Evolutionary conservation across 1,139 yeast genomes (phyloP).

Genomic region (Arxiozyma bovina): DNA sequence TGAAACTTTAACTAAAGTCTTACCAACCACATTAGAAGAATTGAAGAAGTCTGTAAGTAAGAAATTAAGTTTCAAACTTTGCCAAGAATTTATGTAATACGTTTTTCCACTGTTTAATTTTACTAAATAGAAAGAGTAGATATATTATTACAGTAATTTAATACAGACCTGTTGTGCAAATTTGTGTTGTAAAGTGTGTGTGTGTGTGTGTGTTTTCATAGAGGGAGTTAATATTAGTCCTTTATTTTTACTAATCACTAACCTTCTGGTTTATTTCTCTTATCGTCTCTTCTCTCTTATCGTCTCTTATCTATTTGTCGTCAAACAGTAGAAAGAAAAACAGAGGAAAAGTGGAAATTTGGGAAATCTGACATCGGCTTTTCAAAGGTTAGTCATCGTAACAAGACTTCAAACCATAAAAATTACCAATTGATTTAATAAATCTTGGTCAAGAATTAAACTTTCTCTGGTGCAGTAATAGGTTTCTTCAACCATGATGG

Average conservation of each 20-base stretch:
- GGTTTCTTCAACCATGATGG: background rate
- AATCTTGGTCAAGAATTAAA: background rate
- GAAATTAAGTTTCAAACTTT: constrained; percentile 22
- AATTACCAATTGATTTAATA: too few relatives aligned
- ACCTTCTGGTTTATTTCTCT: background rate
- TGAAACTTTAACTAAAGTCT: background rate
- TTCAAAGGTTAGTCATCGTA: background rate
- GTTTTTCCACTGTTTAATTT: background rate
- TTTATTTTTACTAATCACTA: too few relatives aligned
- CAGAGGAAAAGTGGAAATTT: background rate
- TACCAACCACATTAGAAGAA: constrained; percentile 16
- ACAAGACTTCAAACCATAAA: background rate
- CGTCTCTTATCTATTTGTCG: background rate
- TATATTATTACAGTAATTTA: background rate
- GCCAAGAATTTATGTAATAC: constrained; percentile 26
- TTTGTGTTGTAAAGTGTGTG: background rate
- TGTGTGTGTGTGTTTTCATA: background rate
- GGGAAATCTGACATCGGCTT: background rate
- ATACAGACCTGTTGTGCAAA: background rate
- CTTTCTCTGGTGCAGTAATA: background rate
- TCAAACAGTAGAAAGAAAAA: background rate
- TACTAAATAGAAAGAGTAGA: background rate
- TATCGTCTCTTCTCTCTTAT: background rate
- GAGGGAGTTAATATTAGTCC: too few relatives aligned
- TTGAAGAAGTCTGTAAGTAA: constrained; percentile 20